Conservation (phyloP, 768 basidiomycete genomes). For the Pisolithus albus region DNA sequence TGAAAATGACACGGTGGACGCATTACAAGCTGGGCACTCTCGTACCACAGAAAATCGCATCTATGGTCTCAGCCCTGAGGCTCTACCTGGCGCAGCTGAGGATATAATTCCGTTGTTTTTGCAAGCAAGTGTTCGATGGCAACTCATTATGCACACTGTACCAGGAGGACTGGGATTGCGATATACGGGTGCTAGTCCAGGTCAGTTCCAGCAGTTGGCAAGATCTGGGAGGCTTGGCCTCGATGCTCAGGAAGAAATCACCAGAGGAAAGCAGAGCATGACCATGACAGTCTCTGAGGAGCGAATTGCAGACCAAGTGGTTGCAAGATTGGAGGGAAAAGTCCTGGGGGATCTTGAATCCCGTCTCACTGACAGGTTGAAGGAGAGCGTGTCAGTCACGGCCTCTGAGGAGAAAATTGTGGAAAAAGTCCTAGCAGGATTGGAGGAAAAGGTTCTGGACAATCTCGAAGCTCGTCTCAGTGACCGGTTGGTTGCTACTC, state of each 20-base stretch:
- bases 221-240: neutral
- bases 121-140: slow-evolving; percentile 13
- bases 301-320: neutral
- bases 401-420: no score
- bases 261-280: no score
- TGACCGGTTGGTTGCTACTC: no score
- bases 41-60: slow-evolving; percentile 14
- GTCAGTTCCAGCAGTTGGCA: neutral
- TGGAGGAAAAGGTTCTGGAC: no score
- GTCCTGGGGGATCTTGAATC: neutral
- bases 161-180: neutral
- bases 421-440: no score
- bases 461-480: no score
- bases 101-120: slow-evolving; percentile 21
- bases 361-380: neutral
- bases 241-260: neutral
- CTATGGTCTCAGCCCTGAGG: slow-evolving; percentile 22
- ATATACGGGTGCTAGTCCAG: neutral
- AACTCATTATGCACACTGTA: neutral
- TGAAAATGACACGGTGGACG: slow-evolving; percentile 9
- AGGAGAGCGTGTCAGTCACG: no score
- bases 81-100: slow-evolving; percentile 15
- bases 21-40: slow-evolving; percentile 21
- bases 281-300: neutral
- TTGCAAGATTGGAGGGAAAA: neutral